Percentiles rank a stretch among this genome's conserved stretches.
Conservation (phyloP, 169 alveolate species). For the Plasmodium relictum region DNA sequence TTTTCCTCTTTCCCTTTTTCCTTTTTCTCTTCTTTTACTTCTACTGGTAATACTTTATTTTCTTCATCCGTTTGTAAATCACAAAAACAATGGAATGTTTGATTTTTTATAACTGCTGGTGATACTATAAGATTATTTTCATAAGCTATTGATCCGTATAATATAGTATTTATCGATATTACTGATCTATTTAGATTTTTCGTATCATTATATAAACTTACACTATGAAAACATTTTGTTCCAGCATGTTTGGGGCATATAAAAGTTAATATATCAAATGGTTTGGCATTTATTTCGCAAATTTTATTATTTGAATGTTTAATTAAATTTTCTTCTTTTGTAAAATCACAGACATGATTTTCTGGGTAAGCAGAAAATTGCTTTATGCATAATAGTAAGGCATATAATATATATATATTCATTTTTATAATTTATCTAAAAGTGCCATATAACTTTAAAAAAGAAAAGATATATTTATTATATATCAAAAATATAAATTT, state of each 20-base stretch:
- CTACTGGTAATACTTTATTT: neutral
- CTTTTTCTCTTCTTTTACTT: neutral
- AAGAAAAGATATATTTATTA: neutral
- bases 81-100: slow-evolving; percentile 58
- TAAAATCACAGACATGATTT: slow-evolving; percentile 63
- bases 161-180: slow-evolving; percentile 9
- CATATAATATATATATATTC: neutral
- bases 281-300: slow-evolving; percentile 41
- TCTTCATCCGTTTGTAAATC: slow-evolving; percentile 8
- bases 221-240: slow-evolving; percentile 36
- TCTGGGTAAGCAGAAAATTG: neutral
- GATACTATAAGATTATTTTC: slow-evolving; percentile 47
- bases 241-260: slow-evolving; percentile 50
- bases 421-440: neutral
- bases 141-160: slow-evolving; percentile 53
- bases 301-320: slow-evolving; percentile 4
- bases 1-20: neutral
- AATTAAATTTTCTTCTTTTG: slow-evolving; percentile 19
- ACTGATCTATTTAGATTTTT: slow-evolving; percentile 6
- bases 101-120: slow-evolving; percentile 17
- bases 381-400: neutral
- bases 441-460: too few species aligned
- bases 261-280: slow-evolving; percentile 45
- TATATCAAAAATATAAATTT: too few species aligned
- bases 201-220: neutral